phyloP scores from a whole-genome alignment of 2,329 filamentous ascomycete species.

The Hirsutella rhossiliensis region DNA sequence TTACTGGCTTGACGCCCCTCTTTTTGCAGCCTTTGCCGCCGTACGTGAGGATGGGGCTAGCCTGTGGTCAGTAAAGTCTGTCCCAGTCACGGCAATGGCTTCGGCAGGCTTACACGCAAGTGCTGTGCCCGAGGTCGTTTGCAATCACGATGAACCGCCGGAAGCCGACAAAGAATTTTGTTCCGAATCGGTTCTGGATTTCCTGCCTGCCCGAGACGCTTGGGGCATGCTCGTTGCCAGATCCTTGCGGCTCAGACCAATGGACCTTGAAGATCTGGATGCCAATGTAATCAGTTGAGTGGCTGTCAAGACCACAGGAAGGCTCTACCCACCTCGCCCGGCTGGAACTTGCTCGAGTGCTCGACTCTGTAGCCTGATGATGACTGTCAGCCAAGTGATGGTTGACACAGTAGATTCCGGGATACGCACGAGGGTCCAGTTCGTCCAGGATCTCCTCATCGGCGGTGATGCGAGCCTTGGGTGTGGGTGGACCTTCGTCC shows the following conservation, averaged over 20 bases:
- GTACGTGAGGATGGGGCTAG: conserved; percentile 44
- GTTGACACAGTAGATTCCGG: not conserved
- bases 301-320: not conserved
- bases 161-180: conserved; percentile 34
- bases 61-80: not conserved
- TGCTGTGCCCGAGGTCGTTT: conserved; percentile 38
- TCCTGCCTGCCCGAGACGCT: conserved; percentile 21
- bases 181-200: conserved; percentile 20
- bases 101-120: conserved; percentile 35
- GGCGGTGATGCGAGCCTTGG: conserved; percentile 6
- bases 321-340: conserved; percentile 24
- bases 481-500: conserved; percentile 12
- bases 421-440: conserved; percentile 24
- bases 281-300: not conserved
- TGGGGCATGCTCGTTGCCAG: conserved; percentile 15
- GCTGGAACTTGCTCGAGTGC: conserved; percentile 24
- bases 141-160: conserved; percentile 43
- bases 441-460: conserved; percentile 9
- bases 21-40: conserved; percentile 39
- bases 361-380: conserved; percentile 26
- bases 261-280: conserved; percentile 41
- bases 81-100: too few species aligned
- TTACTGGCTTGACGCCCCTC: conserved; percentile 35
- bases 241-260: conserved; percentile 40
- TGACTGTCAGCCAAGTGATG: too few species aligned